A percentile compares a stretch with the other conserved stretches of the same genome.
These are phyloP conservation scores for Castanopsis chinensis DNA, from an alignment of 306 rosid species.

Conservation along the genomic window DNA sequence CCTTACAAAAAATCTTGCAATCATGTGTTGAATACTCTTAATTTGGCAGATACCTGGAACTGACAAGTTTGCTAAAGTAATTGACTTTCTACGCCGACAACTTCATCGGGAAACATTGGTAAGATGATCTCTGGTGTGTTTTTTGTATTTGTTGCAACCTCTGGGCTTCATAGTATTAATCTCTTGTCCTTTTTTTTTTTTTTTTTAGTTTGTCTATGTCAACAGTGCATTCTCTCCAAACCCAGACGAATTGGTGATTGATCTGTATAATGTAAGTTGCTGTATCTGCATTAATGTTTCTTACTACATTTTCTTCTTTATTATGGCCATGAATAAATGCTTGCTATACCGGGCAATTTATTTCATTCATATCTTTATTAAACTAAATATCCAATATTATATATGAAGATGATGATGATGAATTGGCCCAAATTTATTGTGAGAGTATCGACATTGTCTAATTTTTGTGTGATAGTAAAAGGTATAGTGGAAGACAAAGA, in stretches of 20 bases:
- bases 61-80: slow-evolving; percentile 91
- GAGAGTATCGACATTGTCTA: not conserved
- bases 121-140: slow-evolving; percentile 20
- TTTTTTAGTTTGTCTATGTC: slow-evolving; percentile 85
- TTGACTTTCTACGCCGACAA: slow-evolving; percentile 85
- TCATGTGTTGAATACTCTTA: slow-evolving; percentile 3
- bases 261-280: slow-evolving; percentile 77
- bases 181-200: slow-evolving; percentile 6
- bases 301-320: not conserved
- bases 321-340: not conserved
- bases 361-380: not conserved
- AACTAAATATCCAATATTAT: not conserved
- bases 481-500: not conserved
- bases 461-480: not conserved
- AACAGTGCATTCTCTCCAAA: slow-evolving; percentile 93
- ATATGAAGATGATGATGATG: not conserved
- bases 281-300: not conserved
- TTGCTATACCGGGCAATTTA: not conserved
- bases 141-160: not conserved
- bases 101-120: slow-evolving; percentile 94
- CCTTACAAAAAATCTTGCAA: not conserved
- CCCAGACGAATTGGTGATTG: slow-evolving; percentile 86
- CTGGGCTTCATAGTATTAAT: slow-evolving; percentile 19
- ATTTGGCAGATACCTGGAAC: slow-evolving; percentile 69
- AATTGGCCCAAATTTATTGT: not conserved